Conservation (phyloP, 192 early-diverging fungal species). For the Linnemannia schmuckeri region DNA sequence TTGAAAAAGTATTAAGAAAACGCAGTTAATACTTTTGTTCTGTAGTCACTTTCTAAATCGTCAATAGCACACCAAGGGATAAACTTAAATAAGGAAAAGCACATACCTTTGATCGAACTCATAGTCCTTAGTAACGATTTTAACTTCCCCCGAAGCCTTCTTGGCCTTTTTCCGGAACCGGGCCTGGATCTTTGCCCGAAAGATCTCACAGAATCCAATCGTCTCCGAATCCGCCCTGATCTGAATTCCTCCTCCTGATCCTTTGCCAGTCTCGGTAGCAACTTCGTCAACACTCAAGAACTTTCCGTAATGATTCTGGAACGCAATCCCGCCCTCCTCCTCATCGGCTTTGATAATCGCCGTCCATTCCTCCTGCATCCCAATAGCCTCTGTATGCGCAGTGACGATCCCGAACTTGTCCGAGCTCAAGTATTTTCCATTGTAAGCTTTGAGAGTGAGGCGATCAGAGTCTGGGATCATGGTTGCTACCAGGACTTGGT, state of each 20-base stretch:
- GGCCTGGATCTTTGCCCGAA: conserved; percentile 78
- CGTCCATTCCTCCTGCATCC: conserved; percentile 85
- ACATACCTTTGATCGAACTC: conserved; percentile 81
- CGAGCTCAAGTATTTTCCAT: conserved; percentile 75
- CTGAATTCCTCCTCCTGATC: conserved; percentile 51
- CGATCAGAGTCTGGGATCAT: conserved; percentile 69
- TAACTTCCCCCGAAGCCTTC: conserved; percentile 58
- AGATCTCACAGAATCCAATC: conserved; percentile 81
- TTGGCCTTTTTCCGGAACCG: conserved; percentile 71
- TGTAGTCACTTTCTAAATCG: too few relatives aligned
- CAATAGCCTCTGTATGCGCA: conserved; percentile 79
- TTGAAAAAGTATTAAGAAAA: background rate
- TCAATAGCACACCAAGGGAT: too few relatives aligned
- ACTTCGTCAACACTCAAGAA: conserved; percentile 76
- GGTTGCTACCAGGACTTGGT: conserved; percentile 78
- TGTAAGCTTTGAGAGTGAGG: conserved; percentile 71
- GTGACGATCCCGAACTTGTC: conserved; percentile 88
- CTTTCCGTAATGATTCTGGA: conserved; percentile 75
- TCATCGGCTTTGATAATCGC: conserved; percentile 60
- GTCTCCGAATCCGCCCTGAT: conserved; percentile 79
- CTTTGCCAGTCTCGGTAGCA: conserved; percentile 53
- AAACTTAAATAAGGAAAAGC: background rate
- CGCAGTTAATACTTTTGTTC: background rate
- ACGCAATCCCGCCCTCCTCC: conserved; percentile 81
- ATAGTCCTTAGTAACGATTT: conserved; percentile 62